Evolutionary conservation across 768 basidiomycete species (phyloP), one percentile per base, ranked within the genome.

Genomic region (Podaxis sp.): DNA sequence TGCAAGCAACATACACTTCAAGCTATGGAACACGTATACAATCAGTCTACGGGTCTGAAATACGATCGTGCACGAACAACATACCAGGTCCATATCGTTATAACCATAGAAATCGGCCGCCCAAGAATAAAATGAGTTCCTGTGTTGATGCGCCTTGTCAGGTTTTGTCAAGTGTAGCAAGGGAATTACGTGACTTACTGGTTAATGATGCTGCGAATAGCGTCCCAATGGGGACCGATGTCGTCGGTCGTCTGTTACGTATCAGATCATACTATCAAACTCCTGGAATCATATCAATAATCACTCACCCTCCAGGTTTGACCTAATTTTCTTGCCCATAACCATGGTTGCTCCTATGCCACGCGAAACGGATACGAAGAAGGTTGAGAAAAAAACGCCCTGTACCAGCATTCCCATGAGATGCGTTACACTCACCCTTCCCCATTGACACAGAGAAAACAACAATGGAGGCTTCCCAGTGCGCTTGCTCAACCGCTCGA

Each of bases 401-500:
- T 52, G 59, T 23, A 9, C 37, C 21, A 47, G 25, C 25, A 38
- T 23, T 36, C 62, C 36, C 47, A 11, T 27, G 47, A 27, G 18
- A 18, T 18, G 23, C 11, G 25, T 16, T 18, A 14, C 42, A 67
- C 77, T 66, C 68, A 88, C 87, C 66, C 79, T 73, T 50, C 87
- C 87, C 87, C 87, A 89, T 65, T 88, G 78, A 68, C 87, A 89
- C 16, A 89, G 67, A 16, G 86, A 87, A 62, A 84, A 77, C 40
- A 86, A 69, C 27, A 89, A 67, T 2, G 87, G 83, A 0, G 82
- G 76, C 54, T 79, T 84, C 0, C 81, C 80, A 4, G 81, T 77
- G 5, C 69, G 65, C 62, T 77, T 68, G 28, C 83, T 75, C 13
- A 86, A 73, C 42, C 79, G 72, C 2, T 71, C 67, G 59, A 89